These are phyloP conservation scores for Stenogyne calaminthoides DNA, from an alignment of 305 asterid genomes.

Conservation along the genomic window DNA sequence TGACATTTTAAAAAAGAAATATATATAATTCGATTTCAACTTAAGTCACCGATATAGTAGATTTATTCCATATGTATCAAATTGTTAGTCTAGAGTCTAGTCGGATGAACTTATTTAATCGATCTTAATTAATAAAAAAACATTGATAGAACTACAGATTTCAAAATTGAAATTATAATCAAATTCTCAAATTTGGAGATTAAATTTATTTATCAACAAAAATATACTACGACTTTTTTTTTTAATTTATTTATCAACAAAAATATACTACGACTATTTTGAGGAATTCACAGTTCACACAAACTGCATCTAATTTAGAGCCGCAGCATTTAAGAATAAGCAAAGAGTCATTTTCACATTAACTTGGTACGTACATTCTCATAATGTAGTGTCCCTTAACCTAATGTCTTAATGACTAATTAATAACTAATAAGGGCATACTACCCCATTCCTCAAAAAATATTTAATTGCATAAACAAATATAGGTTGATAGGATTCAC, in stretches of 20 bases:
- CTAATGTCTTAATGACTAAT: neutral
- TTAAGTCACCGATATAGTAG: too few relatives aligned
- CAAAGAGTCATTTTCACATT: neutral
- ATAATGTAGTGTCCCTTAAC: neutral
- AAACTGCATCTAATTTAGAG: neutral
- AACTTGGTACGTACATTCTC: neutral
- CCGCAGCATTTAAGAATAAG: neutral
- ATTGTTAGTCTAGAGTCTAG: too few relatives aligned
- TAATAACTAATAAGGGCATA: neutral
- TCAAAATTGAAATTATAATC: too few relatives aligned
- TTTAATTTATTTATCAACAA: neutral
- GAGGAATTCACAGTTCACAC: neutral
- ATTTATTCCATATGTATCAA: too few relatives aligned
- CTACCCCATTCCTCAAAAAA: neutral
- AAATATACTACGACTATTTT: neutral
- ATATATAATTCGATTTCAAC: too few relatives aligned
- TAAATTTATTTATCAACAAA: neutral
- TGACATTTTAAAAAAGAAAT: too few relatives aligned
- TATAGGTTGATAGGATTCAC: neutral
- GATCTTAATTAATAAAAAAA: too few relatives aligned
- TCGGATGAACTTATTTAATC: too few relatives aligned
- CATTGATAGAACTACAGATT: too few relatives aligned
- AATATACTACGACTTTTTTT: neutral
- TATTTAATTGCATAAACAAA: neutral
- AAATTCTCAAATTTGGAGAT: neutral